Evolutionary conservation across 1,284 basidiomycete genomes (phyloP), one percentile per base, ranked within the genome.

Genomic region (Lignosus rhinocerotis): DNA sequence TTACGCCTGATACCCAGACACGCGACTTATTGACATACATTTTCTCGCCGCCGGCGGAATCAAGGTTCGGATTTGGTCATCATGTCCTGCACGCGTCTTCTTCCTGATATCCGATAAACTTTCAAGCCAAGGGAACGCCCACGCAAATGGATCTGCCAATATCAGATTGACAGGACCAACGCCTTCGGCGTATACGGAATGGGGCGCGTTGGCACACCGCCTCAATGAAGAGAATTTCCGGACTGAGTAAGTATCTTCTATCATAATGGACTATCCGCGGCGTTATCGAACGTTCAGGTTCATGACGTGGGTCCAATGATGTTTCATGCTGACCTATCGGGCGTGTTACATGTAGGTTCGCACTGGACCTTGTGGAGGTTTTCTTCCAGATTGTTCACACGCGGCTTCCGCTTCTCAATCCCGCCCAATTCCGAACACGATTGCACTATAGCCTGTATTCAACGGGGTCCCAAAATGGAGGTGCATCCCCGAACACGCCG

Each of bases 371-470:
- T 53, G 86, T 95, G 68, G 93, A 95, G 73, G 90, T 93, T 42
- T 93, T 86, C 75, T 93, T 93, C 72, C 91, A 93, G 71, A 91
- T 94, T 60, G 92, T 92, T 45, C 91, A 94, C 73, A 87, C 88
- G 21, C 86, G 93, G 45, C 77, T 92, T 49, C 91, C 92, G 52
- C 82, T 93, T 53, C 84, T 93, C 69, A 90, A 92, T 73, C 90
- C 90, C 55, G 74, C 82, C 25, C 83, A 86, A 62, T 92, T 94
- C 72, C 87, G 90, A 60, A 78, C 80, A 48, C 82, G 85, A 17
- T 76, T 92, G 55, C 83, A 83, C 59, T 77, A 88, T 55, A 81
- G 82, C 60, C 62, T 73, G 36, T 65, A 65, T 51, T 54, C 62
- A 31, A 61, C 72, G 68, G 61, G 58, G n/a, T 73, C 72, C 51